These are phyloP conservation scores for Coemansia sp. DNA, from an alignment of 192 early-diverging fungal species.

Conservation along the genomic window DNA sequence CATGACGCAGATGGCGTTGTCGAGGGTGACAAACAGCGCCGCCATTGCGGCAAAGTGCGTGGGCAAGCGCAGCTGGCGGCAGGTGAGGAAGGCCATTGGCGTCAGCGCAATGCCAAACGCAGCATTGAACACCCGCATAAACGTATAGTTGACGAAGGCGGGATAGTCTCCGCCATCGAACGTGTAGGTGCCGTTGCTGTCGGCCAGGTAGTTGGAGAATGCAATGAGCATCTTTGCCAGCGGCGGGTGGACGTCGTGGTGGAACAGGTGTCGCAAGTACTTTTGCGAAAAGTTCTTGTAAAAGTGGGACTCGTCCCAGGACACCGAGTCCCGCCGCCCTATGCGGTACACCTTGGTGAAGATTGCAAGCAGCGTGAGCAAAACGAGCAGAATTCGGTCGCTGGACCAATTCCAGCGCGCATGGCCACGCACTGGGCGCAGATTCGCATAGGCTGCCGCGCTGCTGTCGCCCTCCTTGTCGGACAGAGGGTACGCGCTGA, in stretches of 20 bases:
- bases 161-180: conserved; percentile 75
- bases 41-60: conserved; percentile 55
- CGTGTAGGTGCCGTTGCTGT: conserved; percentile 81
- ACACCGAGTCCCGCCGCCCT: conserved; percentile 50
- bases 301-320: conserved; percentile 74
- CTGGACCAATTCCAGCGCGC: neutral
- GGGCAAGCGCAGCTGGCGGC: conserved; percentile 57
- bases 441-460: neutral
- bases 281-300: conserved; percentile 78
- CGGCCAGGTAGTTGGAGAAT: conserved; percentile 74
- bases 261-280: conserved; percentile 89
- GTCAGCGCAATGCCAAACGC: conserved; percentile 67
- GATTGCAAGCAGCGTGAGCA: conserved; percentile 39
- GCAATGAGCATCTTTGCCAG: conserved; percentile 78
- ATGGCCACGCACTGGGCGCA: neutral
- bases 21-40: conserved; percentile 63
- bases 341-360: conserved; percentile 44
- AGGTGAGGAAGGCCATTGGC: conserved; percentile 70
- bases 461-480: conserved; percentile 7
- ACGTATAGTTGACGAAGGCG: conserved; percentile 58
- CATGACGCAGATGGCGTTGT: conserved; percentile 67
- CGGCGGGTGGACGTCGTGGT: conserved; percentile 98
- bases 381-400: conserved; percentile 33
- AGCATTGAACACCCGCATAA: conserved; percentile 64
- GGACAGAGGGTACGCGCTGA: conserved; percentile 40